These are phyloP conservation scores for Suhomyces bribrorum DNA, from an alignment of 1,139 yeast species.

Conservation along the genomic window DNA sequence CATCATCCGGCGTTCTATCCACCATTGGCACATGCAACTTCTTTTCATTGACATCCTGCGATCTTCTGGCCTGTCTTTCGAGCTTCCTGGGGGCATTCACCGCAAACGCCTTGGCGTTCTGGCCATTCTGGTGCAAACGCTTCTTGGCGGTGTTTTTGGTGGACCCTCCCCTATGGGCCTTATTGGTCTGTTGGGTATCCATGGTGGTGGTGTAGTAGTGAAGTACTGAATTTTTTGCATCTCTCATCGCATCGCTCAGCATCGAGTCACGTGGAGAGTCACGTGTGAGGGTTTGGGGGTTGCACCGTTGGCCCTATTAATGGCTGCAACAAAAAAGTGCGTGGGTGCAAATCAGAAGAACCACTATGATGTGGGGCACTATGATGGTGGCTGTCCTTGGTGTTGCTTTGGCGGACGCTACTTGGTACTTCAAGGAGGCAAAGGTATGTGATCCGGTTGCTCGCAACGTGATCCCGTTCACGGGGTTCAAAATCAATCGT, in stretches of 20 bases:
- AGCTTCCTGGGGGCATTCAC: conserved; percentile 89
- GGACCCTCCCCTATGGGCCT: conserved; percentile 57
- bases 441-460: conserved; percentile 38
- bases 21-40: conserved; percentile 96
- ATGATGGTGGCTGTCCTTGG: not conserved
- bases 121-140: conserved; percentile 88
- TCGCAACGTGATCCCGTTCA: conserved; percentile 40
- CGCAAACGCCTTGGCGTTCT: conserved; percentile 92
- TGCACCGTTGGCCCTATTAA: not conserved
- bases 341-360: not conserved
- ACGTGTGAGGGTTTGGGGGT: conserved; percentile 1
- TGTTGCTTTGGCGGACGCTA: conserved; percentile 2
- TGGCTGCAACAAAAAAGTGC: not conserved
- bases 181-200: conserved; percentile 51
- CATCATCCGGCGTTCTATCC: conserved; percentile 95
- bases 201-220: conserved; percentile 7
- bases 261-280: conserved; percentile 1
- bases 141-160: conserved; percentile 71
- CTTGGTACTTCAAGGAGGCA: conserved; percentile 30
- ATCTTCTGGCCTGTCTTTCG: conserved; percentile 79
- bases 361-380: too few relatives aligned
- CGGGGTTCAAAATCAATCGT: conserved; percentile 62
- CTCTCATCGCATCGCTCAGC: conserved; percentile 11
- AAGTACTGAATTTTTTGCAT: conserved; percentile 8
- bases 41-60: conserved; percentile 83